A percentile compares a stretch with the other conserved stretches of the same genome.
phyloP scores from a whole-genome alignment of 768 basidiomycete species.

The Hericium alpestre region DNA sequence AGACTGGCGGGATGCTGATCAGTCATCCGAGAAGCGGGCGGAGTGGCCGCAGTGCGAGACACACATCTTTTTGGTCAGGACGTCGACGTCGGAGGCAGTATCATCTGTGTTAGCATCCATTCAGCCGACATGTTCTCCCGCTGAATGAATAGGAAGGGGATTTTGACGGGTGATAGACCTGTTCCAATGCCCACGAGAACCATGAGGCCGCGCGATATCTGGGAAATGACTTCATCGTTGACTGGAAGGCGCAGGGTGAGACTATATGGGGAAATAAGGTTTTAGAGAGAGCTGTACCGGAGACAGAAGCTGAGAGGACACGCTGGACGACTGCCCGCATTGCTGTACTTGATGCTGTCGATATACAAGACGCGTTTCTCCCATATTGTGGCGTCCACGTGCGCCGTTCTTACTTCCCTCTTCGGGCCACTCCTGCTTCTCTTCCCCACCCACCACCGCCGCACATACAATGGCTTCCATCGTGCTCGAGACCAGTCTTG shows the following conservation, averaged over 20 bases:
- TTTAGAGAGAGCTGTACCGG: slow-evolving; percentile 35
- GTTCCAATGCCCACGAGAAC: slow-evolving; percentile 83
- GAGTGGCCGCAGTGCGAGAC: slow-evolving; percentile 12
- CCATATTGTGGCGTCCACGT: neutral
- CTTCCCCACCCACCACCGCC: neutral
- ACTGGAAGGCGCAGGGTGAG: slow-evolving; percentile 34
- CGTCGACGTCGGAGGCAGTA: slow-evolving; percentile 58
- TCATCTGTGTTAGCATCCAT: slow-evolving; percentile 52
- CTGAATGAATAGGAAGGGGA: slow-evolving; percentile 1
- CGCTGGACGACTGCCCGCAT: slow-evolving; percentile 87
- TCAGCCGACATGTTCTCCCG: slow-evolving; percentile 11
- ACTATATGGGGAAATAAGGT: neutral
- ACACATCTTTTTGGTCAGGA: slow-evolving; percentile 77
- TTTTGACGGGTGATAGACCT: slow-evolving; percentile 33
- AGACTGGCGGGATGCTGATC: slow-evolving; percentile 33
- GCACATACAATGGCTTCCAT: slow-evolving; percentile 36
- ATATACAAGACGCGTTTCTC: neutral
- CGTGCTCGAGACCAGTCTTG: slow-evolving; percentile 71
- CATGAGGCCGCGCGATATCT: slow-evolving; percentile 78
- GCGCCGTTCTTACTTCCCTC: neutral
- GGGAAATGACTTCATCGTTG: slow-evolving; percentile 66
- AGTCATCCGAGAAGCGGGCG: neutral
- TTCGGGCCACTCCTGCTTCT: neutral
- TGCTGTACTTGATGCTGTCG: neutral
- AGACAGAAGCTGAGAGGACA: slow-evolving; percentile 76